Conservation (phyloP, 495 filamentous ascomycete genomes). For the Recurvomyces mirabilis region DNA sequence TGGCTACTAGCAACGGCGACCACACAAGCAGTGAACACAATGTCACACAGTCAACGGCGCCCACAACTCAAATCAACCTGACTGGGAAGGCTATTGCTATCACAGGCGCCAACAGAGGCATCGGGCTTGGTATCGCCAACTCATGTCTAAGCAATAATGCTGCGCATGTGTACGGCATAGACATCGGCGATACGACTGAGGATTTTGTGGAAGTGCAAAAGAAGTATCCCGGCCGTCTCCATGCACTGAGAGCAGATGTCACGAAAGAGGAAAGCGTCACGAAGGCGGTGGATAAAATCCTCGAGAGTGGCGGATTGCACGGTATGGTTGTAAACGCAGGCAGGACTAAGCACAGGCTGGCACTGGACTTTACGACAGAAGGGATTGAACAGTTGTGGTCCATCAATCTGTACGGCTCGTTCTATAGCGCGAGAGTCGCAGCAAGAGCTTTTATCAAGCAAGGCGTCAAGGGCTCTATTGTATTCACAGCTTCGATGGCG, state of each 20-base stretch:
- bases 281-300: slow-evolving; percentile 11
- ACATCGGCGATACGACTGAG: slow-evolving; percentile 11
- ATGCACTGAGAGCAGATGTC: slow-evolving; percentile 16
- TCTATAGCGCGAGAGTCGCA: slow-evolving; percentile 18
- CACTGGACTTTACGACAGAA: slow-evolving; percentile 19
- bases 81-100: too few species aligned
- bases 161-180: slow-evolving; percentile 10
- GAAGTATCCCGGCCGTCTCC: slow-evolving; percentile 11
- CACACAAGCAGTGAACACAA: too few species aligned
- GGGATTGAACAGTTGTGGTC: slow-evolving; percentile 17
- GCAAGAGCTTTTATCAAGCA: slow-evolving; percentile 19
- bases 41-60: too few species aligned
- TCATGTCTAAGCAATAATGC: slow-evolving; percentile 16
- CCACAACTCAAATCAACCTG: too few species aligned
- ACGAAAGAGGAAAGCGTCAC: slow-evolving; percentile 12
- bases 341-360: slow-evolving; percentile 19
- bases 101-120: too few species aligned
- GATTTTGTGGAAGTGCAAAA: slow-evolving; percentile 11
- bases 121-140: slow-evolving; percentile 15
- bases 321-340: slow-evolving; percentile 20
- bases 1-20: too few species aligned
- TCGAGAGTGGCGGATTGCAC: slow-evolving; percentile 10
- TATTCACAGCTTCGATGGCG: slow-evolving; percentile 19
- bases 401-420: slow-evolving; percentile 17
- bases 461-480: slow-evolving; percentile 13